Conservation (phyloP, 2,329 filamentous ascomycete genomes). For the Emydomyces testavorans region DNA sequence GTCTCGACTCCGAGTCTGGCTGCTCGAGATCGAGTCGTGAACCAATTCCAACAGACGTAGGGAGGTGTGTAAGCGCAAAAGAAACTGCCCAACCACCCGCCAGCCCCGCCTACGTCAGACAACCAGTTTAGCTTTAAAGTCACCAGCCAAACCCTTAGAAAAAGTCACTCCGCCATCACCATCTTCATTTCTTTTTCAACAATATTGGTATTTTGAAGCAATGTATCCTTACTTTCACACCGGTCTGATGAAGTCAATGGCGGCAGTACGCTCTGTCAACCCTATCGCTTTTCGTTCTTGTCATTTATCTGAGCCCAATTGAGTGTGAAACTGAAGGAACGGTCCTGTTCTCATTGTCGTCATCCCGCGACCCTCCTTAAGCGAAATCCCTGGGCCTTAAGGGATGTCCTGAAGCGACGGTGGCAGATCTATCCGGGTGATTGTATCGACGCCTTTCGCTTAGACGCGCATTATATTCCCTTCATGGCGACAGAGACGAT, state of each 20-base stretch:
- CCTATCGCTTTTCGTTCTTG: background rate
- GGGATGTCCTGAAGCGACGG: background rate
- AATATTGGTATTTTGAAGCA: background rate
- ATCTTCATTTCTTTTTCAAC: background rate
- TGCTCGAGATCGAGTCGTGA: background rate
- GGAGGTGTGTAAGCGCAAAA: no score
- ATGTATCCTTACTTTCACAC: slow-evolving; percentile 4
- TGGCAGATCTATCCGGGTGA: background rate
- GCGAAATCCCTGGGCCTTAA: background rate
- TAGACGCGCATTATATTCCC: slow-evolving; percentile 18
- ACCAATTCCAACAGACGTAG: background rate
- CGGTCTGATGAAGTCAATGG: slow-evolving; percentile 8
- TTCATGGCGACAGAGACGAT: slow-evolving; percentile 32
- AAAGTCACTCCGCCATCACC: background rate
- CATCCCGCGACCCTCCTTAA: background rate
- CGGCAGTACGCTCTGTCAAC: background rate
- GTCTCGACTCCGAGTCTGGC: background rate
- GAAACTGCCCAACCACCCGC: background rate
- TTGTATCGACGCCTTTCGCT: background rate
- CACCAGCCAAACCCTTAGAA: background rate
- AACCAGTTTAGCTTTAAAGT: slow-evolving; percentile 10
- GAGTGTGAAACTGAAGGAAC: background rate
- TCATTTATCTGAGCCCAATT: background rate
- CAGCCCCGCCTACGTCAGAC: slow-evolving; percentile 16
- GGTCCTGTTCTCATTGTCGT: no score